Conservation (phyloP, 192 early-diverging fungal species). For the Umbelopsis sp. region DNA sequence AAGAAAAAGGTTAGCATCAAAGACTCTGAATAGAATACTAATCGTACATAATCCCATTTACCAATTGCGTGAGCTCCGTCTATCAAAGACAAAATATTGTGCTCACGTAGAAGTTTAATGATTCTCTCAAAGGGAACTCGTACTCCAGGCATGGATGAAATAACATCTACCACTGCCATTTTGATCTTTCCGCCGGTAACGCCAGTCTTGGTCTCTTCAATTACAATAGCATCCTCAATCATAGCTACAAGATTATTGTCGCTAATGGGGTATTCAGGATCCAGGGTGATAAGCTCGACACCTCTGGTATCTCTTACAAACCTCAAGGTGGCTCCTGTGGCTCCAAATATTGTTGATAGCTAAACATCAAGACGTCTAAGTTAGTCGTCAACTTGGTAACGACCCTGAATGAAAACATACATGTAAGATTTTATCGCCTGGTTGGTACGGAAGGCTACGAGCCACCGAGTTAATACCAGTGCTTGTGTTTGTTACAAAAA, state of each 20-base stretch:
- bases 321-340: slow-evolving; percentile 44
- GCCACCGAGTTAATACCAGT: slow-evolving; percentile 57
- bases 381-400: not conserved
- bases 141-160: slow-evolving; percentile 56
- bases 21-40: not conserved
- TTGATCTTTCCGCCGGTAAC: slow-evolving; percentile 34
- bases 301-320: slow-evolving; percentile 47
- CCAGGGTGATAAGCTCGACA: slow-evolving; percentile 42
- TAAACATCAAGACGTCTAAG: not conserved
- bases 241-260: slow-evolving; percentile 37
- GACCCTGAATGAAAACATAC: not conserved
- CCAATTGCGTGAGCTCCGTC: slow-evolving; percentile 70
- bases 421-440: slow-evolving; percentile 44
- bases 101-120: slow-evolving; percentile 39
- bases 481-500: slow-evolving; percentile 58
- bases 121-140: slow-evolving; percentile 46
- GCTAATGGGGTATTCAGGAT: slow-evolving; percentile 51
- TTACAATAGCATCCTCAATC: slow-evolving; percentile 43
- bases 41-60: not conserved
- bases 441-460: slow-evolving; percentile 40
- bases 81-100: slow-evolving; percentile 58
- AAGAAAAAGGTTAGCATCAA: not conserved
- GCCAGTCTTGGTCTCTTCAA: slow-evolving; percentile 29
- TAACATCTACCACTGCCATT: slow-evolving; percentile 54
- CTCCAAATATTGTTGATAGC: slow-evolving; percentile 57